Base-by-base conservation (phyloP, 202 grass and related monocot species). In the Bolboschoenoplectus hybrid region DNA sequence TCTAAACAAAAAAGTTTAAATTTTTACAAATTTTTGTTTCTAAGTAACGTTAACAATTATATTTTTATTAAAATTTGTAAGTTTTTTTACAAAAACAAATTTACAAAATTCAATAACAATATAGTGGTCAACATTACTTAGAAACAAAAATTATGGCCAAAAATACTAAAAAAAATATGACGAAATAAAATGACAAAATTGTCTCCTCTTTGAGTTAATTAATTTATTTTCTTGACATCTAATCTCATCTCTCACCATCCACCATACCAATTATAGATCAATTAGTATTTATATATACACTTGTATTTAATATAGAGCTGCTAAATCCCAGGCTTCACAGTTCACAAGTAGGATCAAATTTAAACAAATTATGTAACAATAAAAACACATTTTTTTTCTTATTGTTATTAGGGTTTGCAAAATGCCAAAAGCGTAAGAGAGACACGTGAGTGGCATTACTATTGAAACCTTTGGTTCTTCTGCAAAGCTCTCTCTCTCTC, bases 381-480 rank as follows among this genome's bases (percentile, higher is more conserved):
- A n/a, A 5, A n/a, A 71, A 44, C 82, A 44, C 19, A 17, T 19
- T 17, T 58, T 58, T 2, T 76, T 45, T 69, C 47, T 56, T 73
- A 80, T 45, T 69, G 40, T 56, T 73, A 80, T 19, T 83, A 83
- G 49, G 65, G 17, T 61, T 89, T 78, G 64, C 52, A 36, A 57
- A 67, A 43, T 38, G 43, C 67, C 80, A 58, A 88, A 85, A 66
- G 57, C 60, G 84, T 50, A 88, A 82, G 84, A 74, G 20, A 35
- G 43, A 67, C 88, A 90, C 67, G 90, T 90, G 88, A 47, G 40
- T 60, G 87, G 72, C 84, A 62, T 61, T 13, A 74, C 16, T 56
- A 55, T 70, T 84, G 12, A 70, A 84, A 16, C 66, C 64, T 53
- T 46, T 68, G 45, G 43, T 84, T 84, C 35, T 84, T 84, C 63